Percentiles rank a stretch among this genome's conserved stretches.
Conservation (phyloP, 2,329 filamentous ascomycete genomes). For the Colletotrichum cereale region DNA sequence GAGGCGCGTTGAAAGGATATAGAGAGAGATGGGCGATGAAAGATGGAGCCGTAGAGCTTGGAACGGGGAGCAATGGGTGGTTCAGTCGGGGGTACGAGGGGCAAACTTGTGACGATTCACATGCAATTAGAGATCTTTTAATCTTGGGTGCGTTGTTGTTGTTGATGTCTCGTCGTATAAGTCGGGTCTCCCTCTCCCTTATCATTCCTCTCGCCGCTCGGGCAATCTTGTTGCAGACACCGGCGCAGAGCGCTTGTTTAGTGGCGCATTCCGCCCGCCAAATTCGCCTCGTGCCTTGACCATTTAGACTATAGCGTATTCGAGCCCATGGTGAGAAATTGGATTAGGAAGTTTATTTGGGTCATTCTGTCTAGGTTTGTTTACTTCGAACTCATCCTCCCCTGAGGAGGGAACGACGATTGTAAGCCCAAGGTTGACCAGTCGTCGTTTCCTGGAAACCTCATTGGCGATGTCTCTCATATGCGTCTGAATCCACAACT, state of each 20-base stretch:
- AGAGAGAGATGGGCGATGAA: neutral
- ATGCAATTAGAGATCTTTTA: slow-evolving; percentile 36
- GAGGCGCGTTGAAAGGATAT: neutral
- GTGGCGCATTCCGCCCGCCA: slow-evolving; percentile 40
- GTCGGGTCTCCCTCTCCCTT: slow-evolving; percentile 28
- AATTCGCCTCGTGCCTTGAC: slow-evolving; percentile 39
- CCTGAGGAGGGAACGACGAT: neutral
- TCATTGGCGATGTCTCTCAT: slow-evolving; percentile 9
- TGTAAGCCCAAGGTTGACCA: neutral
- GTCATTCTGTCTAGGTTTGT: slow-evolving; percentile 12
- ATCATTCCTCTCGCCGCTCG: slow-evolving; percentile 40
- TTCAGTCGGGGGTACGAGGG: slow-evolving; percentile 10
- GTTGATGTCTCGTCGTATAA: slow-evolving; percentile 36
- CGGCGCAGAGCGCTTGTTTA: slow-evolving; percentile 36
- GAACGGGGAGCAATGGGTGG: slow-evolving; percentile 3
- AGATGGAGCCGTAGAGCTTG: slow-evolving; percentile 1
- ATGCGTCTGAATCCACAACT: neutral
- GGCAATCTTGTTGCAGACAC: slow-evolving; percentile 41
- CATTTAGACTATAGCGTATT: slow-evolving; percentile 20
- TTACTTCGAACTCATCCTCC: slow-evolving; percentile 13
- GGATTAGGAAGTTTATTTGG: slow-evolving; percentile 35
- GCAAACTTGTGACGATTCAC: slow-evolving; percentile 20
- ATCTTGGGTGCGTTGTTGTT: slow-evolving; percentile 33
- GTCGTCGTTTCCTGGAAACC: neutral
- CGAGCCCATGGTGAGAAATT: slow-evolving; percentile 12